Percentiles rank a stretch among this genome's conserved stretches.
Evolutionary conservation across 2,329 filamentous ascomycete species (phyloP).

Genomic region (Rhexocercosporidium sp.): DNA sequence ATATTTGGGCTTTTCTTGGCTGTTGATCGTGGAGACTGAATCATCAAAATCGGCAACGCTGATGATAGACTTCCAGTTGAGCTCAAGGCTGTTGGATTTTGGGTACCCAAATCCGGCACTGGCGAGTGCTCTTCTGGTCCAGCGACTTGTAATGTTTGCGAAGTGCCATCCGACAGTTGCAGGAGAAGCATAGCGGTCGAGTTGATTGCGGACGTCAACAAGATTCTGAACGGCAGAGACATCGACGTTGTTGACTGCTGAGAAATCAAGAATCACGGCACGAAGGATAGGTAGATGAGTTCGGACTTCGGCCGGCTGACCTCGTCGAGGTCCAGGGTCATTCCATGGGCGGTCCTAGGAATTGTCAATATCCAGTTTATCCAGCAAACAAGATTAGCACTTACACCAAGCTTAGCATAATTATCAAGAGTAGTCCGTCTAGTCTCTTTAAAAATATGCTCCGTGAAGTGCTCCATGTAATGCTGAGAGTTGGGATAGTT

Average conservation of each 20-base stretch:
- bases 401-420: constrained; percentile 73
- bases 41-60: constrained; percentile 87
- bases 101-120: constrained; percentile 90
- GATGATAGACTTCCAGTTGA: constrained; percentile 90
- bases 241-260: constrained; percentile 91
- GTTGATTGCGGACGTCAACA: constrained; percentile 92
- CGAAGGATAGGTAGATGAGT: constrained; percentile 71
- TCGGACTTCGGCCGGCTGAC: constrained; percentile 53
- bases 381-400: constrained; percentile 43
- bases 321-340: constrained; percentile 76
- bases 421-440: constrained; percentile 74
- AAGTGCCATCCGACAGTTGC: constrained; percentile 93
- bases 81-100: constrained; percentile 45
- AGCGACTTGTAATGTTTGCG: constrained; percentile 87
- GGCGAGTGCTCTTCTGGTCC: constrained; percentile 89
- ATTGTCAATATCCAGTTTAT: neutral
- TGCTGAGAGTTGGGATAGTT: constrained; percentile 96
- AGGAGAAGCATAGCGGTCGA: constrained; percentile 83
- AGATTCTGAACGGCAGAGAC: constrained; percentile 90
- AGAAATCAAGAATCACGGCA: constrained; percentile 91
- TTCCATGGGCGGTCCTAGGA: constrained; percentile 52
- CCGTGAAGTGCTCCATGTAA: constrained; percentile 79
- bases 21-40: constrained; percentile 68
- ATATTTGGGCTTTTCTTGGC: constrained; percentile 60
- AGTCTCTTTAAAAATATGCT: constrained; percentile 72